These are phyloP conservation scores for Scopulariopsis brevicaulis DNA, from an alignment of 2,329 filamentous ascomycete species.

Conservation along the genomic window DNA sequence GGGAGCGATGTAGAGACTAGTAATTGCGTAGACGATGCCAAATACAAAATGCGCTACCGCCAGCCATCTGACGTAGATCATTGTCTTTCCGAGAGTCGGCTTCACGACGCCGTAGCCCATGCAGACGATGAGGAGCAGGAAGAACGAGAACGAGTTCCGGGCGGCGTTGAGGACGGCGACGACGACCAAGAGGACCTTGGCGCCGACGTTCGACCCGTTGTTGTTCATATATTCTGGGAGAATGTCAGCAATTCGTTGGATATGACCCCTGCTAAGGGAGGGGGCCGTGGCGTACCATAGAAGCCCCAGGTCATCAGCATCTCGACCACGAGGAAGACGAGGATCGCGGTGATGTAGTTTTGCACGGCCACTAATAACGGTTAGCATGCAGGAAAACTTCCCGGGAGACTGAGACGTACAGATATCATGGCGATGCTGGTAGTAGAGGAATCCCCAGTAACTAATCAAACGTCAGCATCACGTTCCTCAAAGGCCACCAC, in stretches of 20 bases:
- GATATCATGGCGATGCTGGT: conserved; percentile 88
- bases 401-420: conserved; percentile 31
- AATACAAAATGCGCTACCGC: conserved; percentile 92
- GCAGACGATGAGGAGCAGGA: conserved; percentile 92
- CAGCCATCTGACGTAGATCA: conserved; percentile 86
- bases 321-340: conserved; percentile 87
- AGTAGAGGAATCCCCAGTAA: conserved; percentile 93
- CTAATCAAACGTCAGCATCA: conserved; percentile 22
- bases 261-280: not conserved
- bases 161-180: conserved; percentile 91
- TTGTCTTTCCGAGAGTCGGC: conserved; percentile 78
- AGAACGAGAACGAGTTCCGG: conserved; percentile 96
- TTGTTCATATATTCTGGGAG: conserved; percentile 72
- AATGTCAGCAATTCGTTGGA: not conserved
- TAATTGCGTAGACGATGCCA: conserved; percentile 84
- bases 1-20: conserved; percentile 78
- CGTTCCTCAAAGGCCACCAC: not conserved
- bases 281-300: conserved; percentile 47
- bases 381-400: not conserved
- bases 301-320: conserved; percentile 99
- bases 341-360: conserved; percentile 96
- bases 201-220: conserved; percentile 70
- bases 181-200: conserved; percentile 78
- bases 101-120: conserved; percentile 99
- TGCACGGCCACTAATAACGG: conserved; percentile 66